A percentile compares a stretch with the other conserved stretches of the same genome.
phyloP scores from a whole-genome alignment of 176 grass and related monocot species.

The Oryza australiensis region DNA sequence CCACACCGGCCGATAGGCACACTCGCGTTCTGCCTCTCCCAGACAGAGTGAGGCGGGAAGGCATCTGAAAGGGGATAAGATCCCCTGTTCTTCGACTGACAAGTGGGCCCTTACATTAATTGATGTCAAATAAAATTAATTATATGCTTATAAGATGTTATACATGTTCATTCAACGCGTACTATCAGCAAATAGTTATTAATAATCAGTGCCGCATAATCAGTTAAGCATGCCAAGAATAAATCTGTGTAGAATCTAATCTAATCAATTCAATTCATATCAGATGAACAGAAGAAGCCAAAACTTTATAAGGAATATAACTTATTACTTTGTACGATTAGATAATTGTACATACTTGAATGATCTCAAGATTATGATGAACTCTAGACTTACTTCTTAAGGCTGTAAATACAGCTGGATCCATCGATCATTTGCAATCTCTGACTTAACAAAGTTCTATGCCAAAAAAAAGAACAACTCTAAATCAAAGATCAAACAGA shows the following conservation, averaged over 20 bases:
- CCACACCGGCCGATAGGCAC: too few relatives aligned
- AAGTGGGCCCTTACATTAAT: too few relatives aligned
- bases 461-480: slow-evolving; percentile 27
- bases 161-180: too few relatives aligned
- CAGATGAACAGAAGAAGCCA: not conserved
- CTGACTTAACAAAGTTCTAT: not conserved
- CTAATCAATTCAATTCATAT: not conserved
- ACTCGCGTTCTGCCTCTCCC: too few relatives aligned
- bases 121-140: too few relatives aligned
- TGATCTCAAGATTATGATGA: not conserved
- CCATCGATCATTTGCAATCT: slow-evolving; percentile 19
- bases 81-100: too few relatives aligned
- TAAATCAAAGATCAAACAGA: slow-evolving; percentile 19
- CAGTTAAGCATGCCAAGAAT: not conserved
- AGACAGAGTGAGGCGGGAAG: too few relatives aligned
- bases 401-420: slow-evolving; percentile 19
- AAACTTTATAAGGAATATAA: not conserved
- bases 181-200: not conserved
- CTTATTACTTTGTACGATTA: not conserved
- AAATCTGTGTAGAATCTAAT: not conserved
- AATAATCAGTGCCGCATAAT: not conserved
- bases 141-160: too few relatives aligned
- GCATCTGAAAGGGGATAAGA: too few relatives aligned
- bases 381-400: not conserved
- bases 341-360: slow-evolving; percentile 5